Base-by-base conservation (phyloP, 768 basidiomycete genomes). In the Phaeotremella skinneri region DNA sequence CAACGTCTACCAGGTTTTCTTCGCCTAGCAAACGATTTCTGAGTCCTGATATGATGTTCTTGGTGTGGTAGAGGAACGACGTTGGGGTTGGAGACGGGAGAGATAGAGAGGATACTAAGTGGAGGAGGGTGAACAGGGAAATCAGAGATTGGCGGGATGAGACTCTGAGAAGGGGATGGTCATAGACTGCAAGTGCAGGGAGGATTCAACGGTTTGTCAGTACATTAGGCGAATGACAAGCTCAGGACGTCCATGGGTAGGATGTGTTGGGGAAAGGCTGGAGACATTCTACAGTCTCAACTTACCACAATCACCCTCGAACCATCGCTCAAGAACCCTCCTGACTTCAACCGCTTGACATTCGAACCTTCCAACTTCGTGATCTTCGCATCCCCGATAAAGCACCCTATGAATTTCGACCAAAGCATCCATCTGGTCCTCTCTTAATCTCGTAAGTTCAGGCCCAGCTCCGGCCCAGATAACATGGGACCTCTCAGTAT, bases 351-450 rank as follows among this genome's bases (percentile, higher is more conserved):
- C 21, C 2, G n/a, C 29, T 20, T 62, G 41, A 7, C 53, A 5
- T 30, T 55, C 34, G 5, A 72, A 61, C 21, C 62, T 61, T 14
- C 45, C 30, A 13, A 25, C 34, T 30, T 51, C 53, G 11, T 52
- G n/a, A 59, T 68, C 66, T 60, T 68, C 64, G 23, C 50, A 56
- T 17, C 70, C 70, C 5, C 65, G 39, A 60, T 72, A 72, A 25
- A 72, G 41, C 17, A 72, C 70, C 27, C 70, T 39, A 56, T 72
- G 70, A 16, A 72, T 72, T 29, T 72, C 70, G 29, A 72, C 65
- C 43, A 72, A 43, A 11, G 68, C 66, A 39, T 69, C 65, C 63
- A 72, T 70, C 34, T 54, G 50, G 32, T 58, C 52, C 17, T 96
- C 79, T 81, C 42, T 3, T 34, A 37, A 7, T 37, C 34, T n/a